Percentiles rank a stretch among this genome's conserved stretches.
Conservation (phyloP, 2,329 filamentous ascomycete species). For the Hymenotorrendiella dingleyae region DNA sequence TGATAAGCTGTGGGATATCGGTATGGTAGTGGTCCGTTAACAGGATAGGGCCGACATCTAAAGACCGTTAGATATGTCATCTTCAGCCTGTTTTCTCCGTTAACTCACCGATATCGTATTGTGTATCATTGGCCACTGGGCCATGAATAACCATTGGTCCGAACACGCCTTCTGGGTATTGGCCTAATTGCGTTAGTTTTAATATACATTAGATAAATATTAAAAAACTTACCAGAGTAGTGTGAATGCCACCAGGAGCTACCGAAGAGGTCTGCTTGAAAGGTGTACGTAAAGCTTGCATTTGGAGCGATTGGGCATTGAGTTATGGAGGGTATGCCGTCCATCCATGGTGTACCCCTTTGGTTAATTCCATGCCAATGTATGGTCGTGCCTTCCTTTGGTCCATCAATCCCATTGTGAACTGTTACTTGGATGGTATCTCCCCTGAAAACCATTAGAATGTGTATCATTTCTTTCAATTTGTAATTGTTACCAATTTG, state of each 20-base stretch:
- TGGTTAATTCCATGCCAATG: slow-evolving; percentile 47
- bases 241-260: slow-evolving; percentile 58
- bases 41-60: slow-evolving; percentile 47
- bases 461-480: neutral
- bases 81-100: too few relatives aligned
- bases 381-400: slow-evolving; percentile 31
- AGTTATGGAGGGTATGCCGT: slow-evolving; percentile 41
- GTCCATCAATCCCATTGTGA: slow-evolving; percentile 56
- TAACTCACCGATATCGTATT: slow-evolving; percentile 50
- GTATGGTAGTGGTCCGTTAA: slow-evolving; percentile 35
- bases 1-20: too few relatives aligned
- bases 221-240: slow-evolving; percentile 34
- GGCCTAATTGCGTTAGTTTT: too few relatives aligned
- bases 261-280: slow-evolving; percentile 36
- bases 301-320: slow-evolving; percentile 61
- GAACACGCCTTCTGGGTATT: slow-evolving; percentile 48
- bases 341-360: slow-evolving; percentile 27
- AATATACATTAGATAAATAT: too few relatives aligned
- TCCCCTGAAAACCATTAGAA: slow-evolving; percentile 16
- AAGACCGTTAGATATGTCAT: too few relatives aligned
- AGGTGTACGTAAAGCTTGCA: slow-evolving; percentile 25
- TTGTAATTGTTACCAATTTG: slow-evolving; percentile 26
- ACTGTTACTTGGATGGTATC: slow-evolving; percentile 55
- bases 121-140: slow-evolving; percentile 45
- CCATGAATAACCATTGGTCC: slow-evolving; percentile 58